Evolutionary conservation across 2,329 filamentous ascomycete genomes (phyloP), one percentile per base, ranked within the genome.

Genomic region (Cytospora mali): DNA sequence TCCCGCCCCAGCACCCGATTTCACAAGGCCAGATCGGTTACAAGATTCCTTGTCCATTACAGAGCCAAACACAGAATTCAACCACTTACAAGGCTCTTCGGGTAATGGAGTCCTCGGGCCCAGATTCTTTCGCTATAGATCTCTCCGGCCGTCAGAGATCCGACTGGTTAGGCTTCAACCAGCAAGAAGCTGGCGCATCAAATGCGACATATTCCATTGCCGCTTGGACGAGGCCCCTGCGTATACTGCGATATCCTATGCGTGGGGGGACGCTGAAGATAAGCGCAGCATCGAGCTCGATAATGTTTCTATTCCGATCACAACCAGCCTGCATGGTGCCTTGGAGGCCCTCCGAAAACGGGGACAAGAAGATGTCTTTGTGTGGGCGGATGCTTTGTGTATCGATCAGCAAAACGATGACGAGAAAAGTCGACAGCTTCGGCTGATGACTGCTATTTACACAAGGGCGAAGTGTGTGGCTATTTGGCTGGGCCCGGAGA

Each of bases 301-400:
- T 7, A 6, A 42, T 10, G 16, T 52, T 3, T 10, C 21, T 7
- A 11, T 42, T 0, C 46, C n/a, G 13, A 33, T 59, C 7, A 50
- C 56, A 1, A 25, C 31, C 14, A 59, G 56, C 27, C 4, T 59
- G 3, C 27, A 59, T 6, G 4, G 42, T 7, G 56, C 56, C 6
- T 31, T 59, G 35, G 35, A 48, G 48, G 29, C 56, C 0, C 56
- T 59, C 9, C 21, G 56, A 3, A 16, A 28, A 2, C 13, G 23
- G 7, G n/a, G 14, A 10, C 9, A 13, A 33, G 16, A 21, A 23
- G 9, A 27, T 3, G n/a, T 28, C 6, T 11, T 13, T 21, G 3
- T 59, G 5, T 59, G 56, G 56, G 56, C 56, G 13, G 56, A 59
- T 59, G 56, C 56, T 7, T 16, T 59, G 3, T 59, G n/a, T 1